Evolutionary conservation across 2,329 filamentous ascomycete genomes (phyloP), one percentile per base, ranked within the genome.

Genomic region (Cordyceps javanica): DNA sequence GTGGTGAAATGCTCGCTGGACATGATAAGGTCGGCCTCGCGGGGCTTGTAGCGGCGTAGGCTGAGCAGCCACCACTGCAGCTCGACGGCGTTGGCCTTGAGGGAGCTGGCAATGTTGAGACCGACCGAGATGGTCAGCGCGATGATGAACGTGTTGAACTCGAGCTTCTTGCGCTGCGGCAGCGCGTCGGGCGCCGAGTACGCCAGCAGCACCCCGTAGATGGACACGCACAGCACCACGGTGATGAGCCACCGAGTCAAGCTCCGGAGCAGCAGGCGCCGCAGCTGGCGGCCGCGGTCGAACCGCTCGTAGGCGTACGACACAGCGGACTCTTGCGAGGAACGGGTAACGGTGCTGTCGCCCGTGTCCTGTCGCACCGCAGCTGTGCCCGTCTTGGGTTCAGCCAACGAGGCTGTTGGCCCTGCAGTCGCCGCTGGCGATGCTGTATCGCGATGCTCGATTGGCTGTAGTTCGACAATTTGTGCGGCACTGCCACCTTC

Each of bases 61-160:
- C 69, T 71, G 42, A 79, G 62, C 28, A 78, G 70, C 66, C 73
- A 76, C 75, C 76, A 79, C n/a, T 76, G 68, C 60, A 77, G 65
- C 59, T 77, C 74, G 14, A 69, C 63, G 3, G 75, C 71, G 69
- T 77, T 74, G 28, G 69, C 70, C 58, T 76, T 76, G 23, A 79
- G 67, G 7, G 71, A 70, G 60, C 68, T 74, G 2, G 72, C 70
- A 42, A 77, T 71, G 49, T 73, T 73, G 50, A 79, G 61, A 57
- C 74, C 73, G 19, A 78, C 64, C 0, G 66, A 62, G 32, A 78
- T 77, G 48, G 72, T 73, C 5, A 78, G 65, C 0, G 70, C 75
- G 0, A 75, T 75, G 21, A 77, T 73, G n/a, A 77, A 60, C 0
- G 72, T 66, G 56, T 78, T 78, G 61, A 74, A 78, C 50, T 70